These are phyloP conservation scores for Pichia sporocuriosa DNA, from an alignment of 805 yeast genomes.

Conservation along the genomic window DNA sequence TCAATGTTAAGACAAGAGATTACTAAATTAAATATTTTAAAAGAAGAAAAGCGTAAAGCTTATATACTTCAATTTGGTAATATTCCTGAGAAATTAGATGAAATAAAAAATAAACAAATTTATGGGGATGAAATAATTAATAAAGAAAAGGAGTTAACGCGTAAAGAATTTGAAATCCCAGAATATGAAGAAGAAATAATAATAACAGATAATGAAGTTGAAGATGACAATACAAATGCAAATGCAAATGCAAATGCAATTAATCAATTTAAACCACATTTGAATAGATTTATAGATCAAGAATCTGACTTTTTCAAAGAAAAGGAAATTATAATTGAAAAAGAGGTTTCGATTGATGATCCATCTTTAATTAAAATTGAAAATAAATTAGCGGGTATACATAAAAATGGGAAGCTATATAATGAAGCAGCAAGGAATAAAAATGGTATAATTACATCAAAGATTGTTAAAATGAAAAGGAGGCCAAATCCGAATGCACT, in stretches of 20 bases:
- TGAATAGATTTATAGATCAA: background rate
- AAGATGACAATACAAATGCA: slow-evolving; percentile 5
- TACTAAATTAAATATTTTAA: background rate
- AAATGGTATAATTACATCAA: slow-evolving; percentile 28
- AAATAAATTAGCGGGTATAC: slow-evolving; percentile 20
- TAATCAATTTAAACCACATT: background rate
- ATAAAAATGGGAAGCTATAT: slow-evolving; percentile 21
- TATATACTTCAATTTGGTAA: background rate
- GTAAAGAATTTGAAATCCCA: slow-evolving; percentile 9
- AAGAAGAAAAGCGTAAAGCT: slow-evolving; percentile 1
- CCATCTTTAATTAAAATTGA: slow-evolving; percentile 34
- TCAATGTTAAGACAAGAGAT: slow-evolving; percentile 2
- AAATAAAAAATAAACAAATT: slow-evolving; percentile 1
- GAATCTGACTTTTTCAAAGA: slow-evolving; percentile 7
- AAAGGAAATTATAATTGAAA: slow-evolving; percentile 27
- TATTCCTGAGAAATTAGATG: background rate
- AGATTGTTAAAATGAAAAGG: slow-evolving; percentile 37
- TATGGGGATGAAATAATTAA: too few species aligned
- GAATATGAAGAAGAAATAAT: slow-evolving; percentile 7
- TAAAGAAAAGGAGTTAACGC: slow-evolving; percentile 10
- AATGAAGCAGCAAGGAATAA: slow-evolving; percentile 23
- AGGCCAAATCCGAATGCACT: slow-evolving; percentile 43
- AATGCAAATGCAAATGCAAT: slow-evolving; percentile 1
- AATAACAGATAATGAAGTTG: background rate
- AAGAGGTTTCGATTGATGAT: slow-evolving; percentile 28